Evolutionary conservation across 495 filamentous ascomycete species (phyloP).

Genomic region (Pseudomonodictys pantanalensis): DNA sequence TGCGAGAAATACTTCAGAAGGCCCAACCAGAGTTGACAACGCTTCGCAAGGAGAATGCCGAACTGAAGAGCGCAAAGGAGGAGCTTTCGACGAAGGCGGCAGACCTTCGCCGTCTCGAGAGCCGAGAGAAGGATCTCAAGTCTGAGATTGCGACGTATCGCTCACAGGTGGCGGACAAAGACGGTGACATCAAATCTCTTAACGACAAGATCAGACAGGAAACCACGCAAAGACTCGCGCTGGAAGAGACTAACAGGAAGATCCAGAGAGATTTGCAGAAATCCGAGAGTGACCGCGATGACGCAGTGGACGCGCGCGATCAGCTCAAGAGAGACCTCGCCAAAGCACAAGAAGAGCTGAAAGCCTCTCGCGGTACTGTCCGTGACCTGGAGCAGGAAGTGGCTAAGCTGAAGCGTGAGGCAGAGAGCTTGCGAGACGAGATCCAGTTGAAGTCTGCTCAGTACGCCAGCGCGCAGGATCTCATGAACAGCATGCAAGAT

Average conservation of each 20-base stretch:
- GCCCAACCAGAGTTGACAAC: constrained; percentile 78
- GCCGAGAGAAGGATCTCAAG: constrained; percentile 74
- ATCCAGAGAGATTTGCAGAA: constrained; percentile 71
- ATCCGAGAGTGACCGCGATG: constrained; percentile 72
- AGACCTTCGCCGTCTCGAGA: constrained; percentile 72
- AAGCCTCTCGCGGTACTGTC: constrained; percentile 58
- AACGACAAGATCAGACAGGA: constrained; percentile 75
- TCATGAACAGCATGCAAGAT: constrained; percentile 89
- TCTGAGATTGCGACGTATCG: constrained; percentile 67
- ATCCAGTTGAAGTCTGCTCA: constrained; percentile 80
- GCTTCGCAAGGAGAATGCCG: constrained; percentile 69
- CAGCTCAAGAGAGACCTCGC: constrained; percentile 64
- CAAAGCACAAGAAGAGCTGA: constrained; percentile 66
- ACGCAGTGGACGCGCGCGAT: constrained; percentile 69
- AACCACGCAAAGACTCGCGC: constrained; percentile 63
- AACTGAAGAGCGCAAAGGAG: constrained; percentile 67
- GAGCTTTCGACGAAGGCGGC: constrained; percentile 64
- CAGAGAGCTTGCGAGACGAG: constrained; percentile 70
- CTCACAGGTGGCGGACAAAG: constrained; percentile 65
- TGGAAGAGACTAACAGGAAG: constrained; percentile 71
- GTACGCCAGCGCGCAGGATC: constrained; percentile 74
- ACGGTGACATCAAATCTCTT: constrained; percentile 70
- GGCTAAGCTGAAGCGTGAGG: constrained; percentile 60
- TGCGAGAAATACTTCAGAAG: constrained; percentile 75
- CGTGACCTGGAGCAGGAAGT: constrained; percentile 70